These are phyloP conservation scores for Mucor lusitanicus DNA, from an alignment of 371 early-diverging fungal species.

Conservation along the genomic window DNA sequence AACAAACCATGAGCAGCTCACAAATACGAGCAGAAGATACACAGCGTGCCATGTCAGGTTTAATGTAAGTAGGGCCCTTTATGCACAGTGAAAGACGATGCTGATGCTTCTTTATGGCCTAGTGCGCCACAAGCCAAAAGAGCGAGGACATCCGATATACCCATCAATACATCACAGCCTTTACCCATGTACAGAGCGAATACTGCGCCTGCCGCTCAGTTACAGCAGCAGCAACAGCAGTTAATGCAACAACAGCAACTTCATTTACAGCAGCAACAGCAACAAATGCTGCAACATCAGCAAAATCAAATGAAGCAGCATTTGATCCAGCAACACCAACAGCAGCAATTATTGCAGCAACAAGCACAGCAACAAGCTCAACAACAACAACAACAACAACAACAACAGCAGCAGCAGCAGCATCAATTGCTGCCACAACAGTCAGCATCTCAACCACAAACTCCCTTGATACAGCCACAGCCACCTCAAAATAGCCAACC, in stretches of 20 bases:
- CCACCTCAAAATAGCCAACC: neutral
- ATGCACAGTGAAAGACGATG: neutral
- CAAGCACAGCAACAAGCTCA: slow-evolving; percentile 1
- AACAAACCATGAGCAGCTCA: slow-evolving; percentile 28
- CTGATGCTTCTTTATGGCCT: neutral
- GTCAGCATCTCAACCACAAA: slow-evolving; percentile 6
- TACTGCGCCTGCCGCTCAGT: slow-evolving; percentile 2
- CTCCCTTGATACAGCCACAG: neutral
- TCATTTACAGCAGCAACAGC: slow-evolving; percentile 7
- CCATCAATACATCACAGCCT: slow-evolving; percentile 24
- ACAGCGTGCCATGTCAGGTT: slow-evolving; percentile 34
- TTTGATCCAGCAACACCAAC: slow-evolving; percentile 17
- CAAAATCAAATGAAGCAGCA: slow-evolving; percentile 20
- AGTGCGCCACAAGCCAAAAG: slow-evolving; percentile 38
- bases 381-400: neutral
- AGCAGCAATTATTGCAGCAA: slow-evolving; percentile 10
- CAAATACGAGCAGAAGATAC: slow-evolving; percentile 35
- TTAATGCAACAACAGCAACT: slow-evolving; percentile 7
- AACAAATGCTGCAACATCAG: slow-evolving; percentile 9
- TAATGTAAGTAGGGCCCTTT: slow-evolving; percentile 21
- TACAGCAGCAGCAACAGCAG: neutral
- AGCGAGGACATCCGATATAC: slow-evolving; percentile 31
- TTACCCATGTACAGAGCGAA: slow-evolving; percentile 23
- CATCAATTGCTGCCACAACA: slow-evolving; percentile 6
- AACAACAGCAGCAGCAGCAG: neutral